Evolutionary conservation across 2,329 filamentous ascomycete species (phyloP).

Genomic region (Verticillium zaregamsianum): DNA sequence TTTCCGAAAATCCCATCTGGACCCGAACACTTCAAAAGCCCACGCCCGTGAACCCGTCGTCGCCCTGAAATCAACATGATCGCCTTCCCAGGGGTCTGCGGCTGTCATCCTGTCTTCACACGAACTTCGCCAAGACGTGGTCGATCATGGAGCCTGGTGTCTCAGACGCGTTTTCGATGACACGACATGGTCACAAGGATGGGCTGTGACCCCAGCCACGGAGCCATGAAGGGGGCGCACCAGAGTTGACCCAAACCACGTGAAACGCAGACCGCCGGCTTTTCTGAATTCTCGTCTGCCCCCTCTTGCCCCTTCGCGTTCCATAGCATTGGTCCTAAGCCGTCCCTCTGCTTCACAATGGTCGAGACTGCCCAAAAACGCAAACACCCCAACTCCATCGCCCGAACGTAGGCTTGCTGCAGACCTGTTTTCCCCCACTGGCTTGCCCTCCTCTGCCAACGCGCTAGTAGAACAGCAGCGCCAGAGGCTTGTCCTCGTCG

Average conservation of each 20-base stretch:
- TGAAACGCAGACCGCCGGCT: not conserved
- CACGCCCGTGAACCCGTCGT: no score
- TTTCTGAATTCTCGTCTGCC: not conserved
- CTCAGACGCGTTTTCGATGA: not conserved
- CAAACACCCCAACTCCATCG: not conserved
- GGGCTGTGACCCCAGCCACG: not conserved
- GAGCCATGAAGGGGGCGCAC: not conserved
- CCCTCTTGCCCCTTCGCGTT: not conserved
- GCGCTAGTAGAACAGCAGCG: constrained; percentile 59
- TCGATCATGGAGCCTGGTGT: not conserved
- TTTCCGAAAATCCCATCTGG: no score
- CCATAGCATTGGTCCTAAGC: not conserved
- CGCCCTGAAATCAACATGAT: not conserved
- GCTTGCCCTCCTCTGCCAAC: not conserved
- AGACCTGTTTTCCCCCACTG: not conserved
- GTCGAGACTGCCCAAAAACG: not conserved
- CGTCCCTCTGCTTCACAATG: not conserved
- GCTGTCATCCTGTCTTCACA: not conserved
- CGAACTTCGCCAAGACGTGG: not conserved
- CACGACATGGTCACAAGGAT: not conserved
- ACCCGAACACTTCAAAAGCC: no score
- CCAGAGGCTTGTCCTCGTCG: constrained; percentile 52
- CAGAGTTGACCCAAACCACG: not conserved
- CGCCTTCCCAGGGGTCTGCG: not conserved
- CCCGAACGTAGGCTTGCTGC: not conserved